These are phyloP conservation scores for Hemileia vastatrix DNA, from an alignment of 1,284 basidiomycete genomes.

Conservation along the genomic window DNA sequence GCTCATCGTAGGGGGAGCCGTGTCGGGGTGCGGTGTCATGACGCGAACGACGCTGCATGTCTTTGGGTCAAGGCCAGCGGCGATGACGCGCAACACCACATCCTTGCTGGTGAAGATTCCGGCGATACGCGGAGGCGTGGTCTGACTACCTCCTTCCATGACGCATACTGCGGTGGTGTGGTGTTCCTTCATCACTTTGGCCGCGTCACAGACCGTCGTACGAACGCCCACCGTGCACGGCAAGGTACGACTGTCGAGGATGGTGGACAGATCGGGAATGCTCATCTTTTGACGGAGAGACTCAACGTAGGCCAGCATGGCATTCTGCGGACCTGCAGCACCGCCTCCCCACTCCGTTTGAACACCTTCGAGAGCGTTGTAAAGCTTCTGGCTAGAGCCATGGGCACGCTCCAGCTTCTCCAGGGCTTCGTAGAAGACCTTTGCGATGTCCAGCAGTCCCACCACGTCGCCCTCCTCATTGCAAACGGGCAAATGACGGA, in stretches of 20 bases:
- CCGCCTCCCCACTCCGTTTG: constrained; percentile 85
- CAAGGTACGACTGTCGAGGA: constrained; percentile 88
- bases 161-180: constrained; percentile 96
- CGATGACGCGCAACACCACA: constrained; percentile 90
- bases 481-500: constrained; percentile 92
- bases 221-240: constrained; percentile 89
- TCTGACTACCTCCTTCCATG: constrained; percentile 58
- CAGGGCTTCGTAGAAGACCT: constrained; percentile 96
- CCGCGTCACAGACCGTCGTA: constrained; percentile 89
- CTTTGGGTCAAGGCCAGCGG: constrained; percentile 82
- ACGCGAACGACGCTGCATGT: constrained; percentile 93
- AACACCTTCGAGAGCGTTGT: constrained; percentile 89
- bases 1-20: constrained; percentile 75
- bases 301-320: constrained; percentile 96
- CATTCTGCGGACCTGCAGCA: constrained; percentile 64
- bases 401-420: constrained; percentile 97
- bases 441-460: constrained; percentile 94
- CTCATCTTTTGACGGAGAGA: constrained; percentile 89
- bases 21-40: constrained; percentile 98
- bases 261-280: constrained; percentile 80
- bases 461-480: constrained; percentile 98
- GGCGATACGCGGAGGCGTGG: constrained; percentile 78
- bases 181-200: constrained; percentile 90
- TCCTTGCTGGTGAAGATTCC: constrained; percentile 99
- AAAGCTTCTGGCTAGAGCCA: constrained; percentile 88